phyloP scores from a whole-genome alignment of 2,329 filamentous ascomycete species.

The Exophiala lecanii-corni region DNA sequence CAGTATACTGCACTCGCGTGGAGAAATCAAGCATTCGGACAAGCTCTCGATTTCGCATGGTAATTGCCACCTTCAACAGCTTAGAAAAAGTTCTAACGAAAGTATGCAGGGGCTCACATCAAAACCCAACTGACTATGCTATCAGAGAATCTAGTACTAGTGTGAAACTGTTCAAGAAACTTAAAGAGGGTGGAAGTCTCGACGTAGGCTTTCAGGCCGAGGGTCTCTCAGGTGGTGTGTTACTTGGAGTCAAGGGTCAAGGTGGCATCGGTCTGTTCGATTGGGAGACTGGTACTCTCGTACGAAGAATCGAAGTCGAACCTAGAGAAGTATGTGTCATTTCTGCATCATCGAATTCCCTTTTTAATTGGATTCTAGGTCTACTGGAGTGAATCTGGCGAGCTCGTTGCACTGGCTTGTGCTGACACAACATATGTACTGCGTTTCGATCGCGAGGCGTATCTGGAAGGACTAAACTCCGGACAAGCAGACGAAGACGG shows the following conservation, averaged over 20 bases:
- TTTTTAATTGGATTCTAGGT: constrained; percentile 49
- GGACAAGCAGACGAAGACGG: constrained; percentile 85
- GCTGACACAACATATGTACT: constrained; percentile 95
- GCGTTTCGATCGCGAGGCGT: constrained; percentile 84
- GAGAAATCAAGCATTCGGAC: constrained; percentile 96
- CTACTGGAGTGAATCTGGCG: constrained; percentile 96
- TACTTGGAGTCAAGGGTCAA: constrained; percentile 91
- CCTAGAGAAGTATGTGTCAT: constrained; percentile 49
- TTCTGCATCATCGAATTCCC: background rate
- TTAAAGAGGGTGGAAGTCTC: constrained; percentile 80
- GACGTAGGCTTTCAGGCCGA: constrained; percentile 96
- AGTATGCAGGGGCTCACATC: constrained; percentile 17
- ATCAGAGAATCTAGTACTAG: constrained; percentile 88
- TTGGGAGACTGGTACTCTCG: constrained; percentile 84
- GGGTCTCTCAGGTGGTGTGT: constrained; percentile 78
- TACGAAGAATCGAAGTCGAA: constrained; percentile 83
- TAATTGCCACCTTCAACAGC: too few relatives aligned
- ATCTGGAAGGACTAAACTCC: constrained; percentile 73
- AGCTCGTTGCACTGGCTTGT: constrained; percentile 86
- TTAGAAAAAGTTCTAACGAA: constrained; percentile 22
- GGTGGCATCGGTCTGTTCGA: constrained; percentile 95
- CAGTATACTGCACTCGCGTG: constrained; percentile 87
- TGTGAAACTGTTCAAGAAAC: constrained; percentile 97
- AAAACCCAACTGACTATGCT: constrained; percentile 73
- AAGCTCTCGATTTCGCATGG: constrained; percentile 94